These are phyloP conservation scores for Cladosporium sp. DNA, from an alignment of 2,329 filamentous ascomycete genomes.

Conservation along the genomic window DNA sequence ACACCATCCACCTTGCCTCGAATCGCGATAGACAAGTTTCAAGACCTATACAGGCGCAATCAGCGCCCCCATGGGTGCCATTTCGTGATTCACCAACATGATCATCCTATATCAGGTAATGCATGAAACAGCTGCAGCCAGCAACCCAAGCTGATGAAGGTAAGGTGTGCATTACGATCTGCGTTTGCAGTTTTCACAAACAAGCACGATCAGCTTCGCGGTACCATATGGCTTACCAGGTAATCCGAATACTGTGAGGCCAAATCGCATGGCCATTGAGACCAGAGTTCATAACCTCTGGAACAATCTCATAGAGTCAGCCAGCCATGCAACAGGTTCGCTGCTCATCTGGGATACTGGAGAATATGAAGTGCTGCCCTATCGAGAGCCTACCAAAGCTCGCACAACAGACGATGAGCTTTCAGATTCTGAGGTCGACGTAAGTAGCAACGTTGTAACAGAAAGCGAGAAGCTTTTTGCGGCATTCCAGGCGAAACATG, in stretches of 20 bases:
- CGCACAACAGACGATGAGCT: constrained; percentile 32
- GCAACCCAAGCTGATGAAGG: constrained; percentile 15
- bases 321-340: constrained; percentile 39
- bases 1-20: constrained; percentile 23
- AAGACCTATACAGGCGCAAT: constrained; percentile 46
- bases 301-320: constrained; percentile 44
- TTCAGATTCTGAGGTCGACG: constrained; percentile 25
- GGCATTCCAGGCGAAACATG: constrained; percentile 37
- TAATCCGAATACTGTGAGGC: constrained; percentile 37
- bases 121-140: not conserved
- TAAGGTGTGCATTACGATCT: constrained; percentile 53
- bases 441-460: constrained; percentile 1
- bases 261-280: constrained; percentile 42
- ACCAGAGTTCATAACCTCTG: constrained; percentile 43
- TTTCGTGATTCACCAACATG: constrained; percentile 70
- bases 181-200: constrained; percentile 63
- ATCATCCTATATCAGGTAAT: constrained; percentile 62
- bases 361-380: constrained; percentile 37
- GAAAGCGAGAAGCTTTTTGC: constrained; percentile 36
- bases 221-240: constrained; percentile 43
- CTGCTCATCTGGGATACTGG: constrained; percentile 45
- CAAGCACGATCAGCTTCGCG: constrained; percentile 59
- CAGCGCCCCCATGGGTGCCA: constrained; percentile 41
- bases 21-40: constrained; percentile 41
- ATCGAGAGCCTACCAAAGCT: constrained; percentile 18